Conservation (phyloP, 345 rosid species). For the Salix brachista region DNA sequence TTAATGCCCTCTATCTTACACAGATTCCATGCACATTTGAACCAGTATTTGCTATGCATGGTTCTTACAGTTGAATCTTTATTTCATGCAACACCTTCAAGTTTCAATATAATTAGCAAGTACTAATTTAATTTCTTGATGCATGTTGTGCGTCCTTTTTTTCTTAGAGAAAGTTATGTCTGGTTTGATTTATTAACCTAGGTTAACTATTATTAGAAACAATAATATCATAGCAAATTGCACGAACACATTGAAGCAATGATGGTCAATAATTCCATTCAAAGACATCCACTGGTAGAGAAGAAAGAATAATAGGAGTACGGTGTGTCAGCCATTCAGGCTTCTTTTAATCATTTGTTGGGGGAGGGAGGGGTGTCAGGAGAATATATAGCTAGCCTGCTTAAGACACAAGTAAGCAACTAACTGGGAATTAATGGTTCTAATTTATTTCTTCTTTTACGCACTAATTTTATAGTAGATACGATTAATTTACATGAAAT, state of each 20-base stretch:
- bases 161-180: neutral
- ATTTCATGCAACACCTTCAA: neutral
- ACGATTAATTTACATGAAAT: neutral
- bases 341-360: slow-evolving; percentile 23
- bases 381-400: neutral
- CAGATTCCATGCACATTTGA: neutral
- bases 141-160: neutral
- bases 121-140: neutral
- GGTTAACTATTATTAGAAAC: neutral
- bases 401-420: neutral
- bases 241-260: neutral
- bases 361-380: slow-evolving; percentile 8
- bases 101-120: neutral
- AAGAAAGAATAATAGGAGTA: slow-evolving; percentile 22
- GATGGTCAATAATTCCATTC: slow-evolving; percentile 1
- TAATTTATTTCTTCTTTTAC: neutral
- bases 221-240: neutral
- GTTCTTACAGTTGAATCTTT: neutral
- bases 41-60: neutral
- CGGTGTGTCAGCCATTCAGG: slow-evolving; percentile 17
- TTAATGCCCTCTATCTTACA: neutral
- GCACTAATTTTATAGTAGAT: neutral
- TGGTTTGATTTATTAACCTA: neutral
- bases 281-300: neutral
- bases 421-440: neutral